These are phyloP conservation scores for Trypanosoma brucei DNA, from an alignment of 208 protist genomes.

Conservation along the genomic window DNA sequence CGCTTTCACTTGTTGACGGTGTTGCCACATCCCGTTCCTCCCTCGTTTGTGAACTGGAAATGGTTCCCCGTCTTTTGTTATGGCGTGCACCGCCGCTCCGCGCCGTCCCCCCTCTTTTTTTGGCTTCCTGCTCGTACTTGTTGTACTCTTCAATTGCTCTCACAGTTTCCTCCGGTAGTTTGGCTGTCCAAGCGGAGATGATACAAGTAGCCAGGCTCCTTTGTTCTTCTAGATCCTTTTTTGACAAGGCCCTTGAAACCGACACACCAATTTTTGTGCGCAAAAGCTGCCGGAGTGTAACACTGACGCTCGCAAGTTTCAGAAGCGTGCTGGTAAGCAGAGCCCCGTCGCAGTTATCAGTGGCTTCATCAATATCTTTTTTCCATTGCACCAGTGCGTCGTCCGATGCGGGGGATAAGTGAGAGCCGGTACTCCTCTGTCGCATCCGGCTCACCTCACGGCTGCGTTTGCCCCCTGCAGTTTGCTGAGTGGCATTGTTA, in stretches of 20 bases:
- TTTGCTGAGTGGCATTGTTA: no score
- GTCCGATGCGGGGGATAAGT: constrained; percentile 7
- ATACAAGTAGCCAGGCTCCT: constrained; percentile 68
- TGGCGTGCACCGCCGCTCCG: no score
- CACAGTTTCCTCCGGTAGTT: constrained; percentile 58
- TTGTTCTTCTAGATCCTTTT: constrained; percentile 32
- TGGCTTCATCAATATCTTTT: constrained; percentile 34
- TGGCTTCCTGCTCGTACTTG: not conserved
- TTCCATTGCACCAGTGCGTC: constrained; percentile 41
- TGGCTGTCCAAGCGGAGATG: constrained; percentile 66
- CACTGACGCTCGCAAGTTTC: constrained; percentile 54
- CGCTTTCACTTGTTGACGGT: not conserved
- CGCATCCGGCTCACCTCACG: not conserved
- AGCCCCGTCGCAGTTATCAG: constrained; percentile 28
- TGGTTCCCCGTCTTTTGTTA: no score
- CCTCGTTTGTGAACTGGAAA: not conserved
- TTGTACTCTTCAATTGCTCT: constrained; percentile 32
- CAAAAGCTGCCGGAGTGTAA: constrained; percentile 46
- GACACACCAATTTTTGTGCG: constrained; percentile 73
- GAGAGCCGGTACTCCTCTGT: constrained; percentile 2
- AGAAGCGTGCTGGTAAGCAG: constrained; percentile 43
- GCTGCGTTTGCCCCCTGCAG: no score
- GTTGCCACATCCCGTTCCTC: not conserved
- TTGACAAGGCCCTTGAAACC: constrained; percentile 52
- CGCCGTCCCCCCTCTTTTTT: not conserved